Evolutionary conservation across 2,329 filamentous ascomycete genomes (phyloP), one percentile per base, ranked within the genome.

Genomic region (Fusarium nematophilum): DNA sequence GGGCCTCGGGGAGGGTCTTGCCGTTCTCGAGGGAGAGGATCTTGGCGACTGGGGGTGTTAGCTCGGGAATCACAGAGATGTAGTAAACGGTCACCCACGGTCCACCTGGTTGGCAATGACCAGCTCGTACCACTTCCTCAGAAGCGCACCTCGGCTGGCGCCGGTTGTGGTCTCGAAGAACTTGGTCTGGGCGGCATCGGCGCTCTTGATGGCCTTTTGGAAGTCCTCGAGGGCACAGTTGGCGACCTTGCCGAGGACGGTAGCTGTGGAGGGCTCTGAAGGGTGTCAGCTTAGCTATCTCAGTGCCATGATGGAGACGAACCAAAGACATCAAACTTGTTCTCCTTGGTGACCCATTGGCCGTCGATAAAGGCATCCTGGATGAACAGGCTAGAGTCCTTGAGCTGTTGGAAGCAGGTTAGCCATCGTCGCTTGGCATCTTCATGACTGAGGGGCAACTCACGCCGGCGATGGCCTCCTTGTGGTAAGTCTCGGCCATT

Each of bases 1-100:
- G 71, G 1, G 84, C 79, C 66, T 87, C 84, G 30, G 77, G 66
- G 3, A 85, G 72, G 5, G 84, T 83, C 70, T 86, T 86, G 23
- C 84, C 84, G 0, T 83, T 86, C 70, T 87, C 82, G 53, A 77
- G 72, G 15, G 73, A 72, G 15, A 79, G 66, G 29, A 79, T 71
- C 39, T 64, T 71, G 17, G 77, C 77, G 9, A 79, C 67, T 69
- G 25, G 1, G 27, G 14, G 8, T 42, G 53, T 61, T 9, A 46
- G 14, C 10, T 2, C n/a, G 42, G 36, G 21, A 43, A 18, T 43
- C 8, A 9, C 3, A 5, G 6, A 3, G 21, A 9, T 15, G 17
- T 15, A 3, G 23, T 1, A 8, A 9, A n/a, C 4, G 6, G 13
- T 40, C 18, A 61, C 67, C 11, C 65, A 70, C 67, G 56, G 40